These are phyloP conservation scores for Biancaea sappan DNA, from an alignment of 306 rosid species.

Conservation along the genomic window DNA sequence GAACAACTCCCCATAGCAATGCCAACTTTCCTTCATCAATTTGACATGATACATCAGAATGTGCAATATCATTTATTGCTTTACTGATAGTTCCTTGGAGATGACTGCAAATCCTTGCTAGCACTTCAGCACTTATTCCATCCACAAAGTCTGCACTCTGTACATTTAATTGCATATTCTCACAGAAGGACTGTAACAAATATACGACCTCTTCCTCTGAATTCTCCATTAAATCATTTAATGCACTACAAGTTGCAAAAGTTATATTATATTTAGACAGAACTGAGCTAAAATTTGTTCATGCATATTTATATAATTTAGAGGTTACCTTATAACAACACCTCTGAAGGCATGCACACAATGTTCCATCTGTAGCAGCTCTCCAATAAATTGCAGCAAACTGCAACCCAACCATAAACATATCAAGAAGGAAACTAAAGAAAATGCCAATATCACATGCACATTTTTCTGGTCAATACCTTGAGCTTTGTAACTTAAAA, in stretches of 20 bases:
- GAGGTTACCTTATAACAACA: constrained; percentile 66
- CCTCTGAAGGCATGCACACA: constrained; percentile 51
- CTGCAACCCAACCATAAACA: constrained; percentile 50
- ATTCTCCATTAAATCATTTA: constrained; percentile 63
- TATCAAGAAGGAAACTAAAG: constrained; percentile 41
- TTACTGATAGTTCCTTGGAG: constrained; percentile 47
- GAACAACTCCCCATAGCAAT: constrained; percentile 74
- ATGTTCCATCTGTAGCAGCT: constrained; percentile 58
- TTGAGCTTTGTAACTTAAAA: constrained; percentile 53
- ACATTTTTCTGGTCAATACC: constrained; percentile 49
- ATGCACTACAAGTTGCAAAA: constrained; percentile 49
- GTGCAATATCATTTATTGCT: constrained; percentile 43
- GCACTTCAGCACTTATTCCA: constrained; percentile 39
- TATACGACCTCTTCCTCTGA: constrained; percentile 62
- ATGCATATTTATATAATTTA: constrained; percentile 3
- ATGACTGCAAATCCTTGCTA: constrained; percentile 55
- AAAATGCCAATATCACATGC: constrained; percentile 22
- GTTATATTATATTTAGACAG: constrained; percentile 18
- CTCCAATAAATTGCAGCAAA: constrained; percentile 63
- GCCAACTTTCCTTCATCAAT: constrained; percentile 59
- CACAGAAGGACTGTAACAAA: constrained; percentile 61
- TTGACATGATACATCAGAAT: constrained; percentile 38
- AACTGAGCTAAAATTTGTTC: constrained; percentile 23
- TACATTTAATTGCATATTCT: constrained; percentile 46
- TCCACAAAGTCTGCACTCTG: constrained; percentile 41